These are phyloP conservation scores for Murraya paniculata DNA, from an alignment of 345 rosid species.

Conservation along the genomic window DNA sequence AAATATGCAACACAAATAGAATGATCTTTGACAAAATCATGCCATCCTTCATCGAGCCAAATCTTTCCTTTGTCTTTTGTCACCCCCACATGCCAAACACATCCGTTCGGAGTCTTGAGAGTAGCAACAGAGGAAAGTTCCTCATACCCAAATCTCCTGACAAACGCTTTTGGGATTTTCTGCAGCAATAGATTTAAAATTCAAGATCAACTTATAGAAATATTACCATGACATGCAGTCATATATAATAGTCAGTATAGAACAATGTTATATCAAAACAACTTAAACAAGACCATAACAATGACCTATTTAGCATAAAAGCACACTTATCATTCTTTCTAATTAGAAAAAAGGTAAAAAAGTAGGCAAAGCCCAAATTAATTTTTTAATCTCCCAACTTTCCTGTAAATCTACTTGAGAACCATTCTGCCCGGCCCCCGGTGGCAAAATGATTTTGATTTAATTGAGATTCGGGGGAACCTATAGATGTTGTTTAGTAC, in stretches of 20 bases:
- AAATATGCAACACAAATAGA: conserved; percentile 28
- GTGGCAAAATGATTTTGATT: too few relatives aligned
- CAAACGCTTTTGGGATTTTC: conserved; percentile 40
- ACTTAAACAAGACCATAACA: neutral
- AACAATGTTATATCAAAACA: too few relatives aligned
- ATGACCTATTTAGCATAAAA: neutral
- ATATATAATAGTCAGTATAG: neutral
- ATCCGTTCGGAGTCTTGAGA: conserved; percentile 26
- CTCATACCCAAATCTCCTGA: conserved; percentile 18
- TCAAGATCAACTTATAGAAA: neutral
- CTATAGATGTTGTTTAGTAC: neutral
- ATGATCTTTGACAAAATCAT: conserved; percentile 27
- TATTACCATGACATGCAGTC: too few relatives aligned
- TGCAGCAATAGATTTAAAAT: conserved; percentile 3
- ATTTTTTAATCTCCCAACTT: too few relatives aligned
- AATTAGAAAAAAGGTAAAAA: too few relatives aligned
- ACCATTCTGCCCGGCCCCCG: too few relatives aligned
- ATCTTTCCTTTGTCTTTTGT: conserved; percentile 17
- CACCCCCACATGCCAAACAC: conserved; percentile 34
- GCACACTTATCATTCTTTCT: neutral
- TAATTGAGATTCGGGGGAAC: neutral
- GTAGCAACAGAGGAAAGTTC: conserved; percentile 37
- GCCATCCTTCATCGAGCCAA: conserved; percentile 47
- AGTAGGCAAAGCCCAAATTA: too few relatives aligned
- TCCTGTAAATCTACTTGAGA: too few relatives aligned